Evolutionary conservation across 805 yeast genomes (phyloP).

Genomic region (Metschnikowia kunwiensis): DNA sequence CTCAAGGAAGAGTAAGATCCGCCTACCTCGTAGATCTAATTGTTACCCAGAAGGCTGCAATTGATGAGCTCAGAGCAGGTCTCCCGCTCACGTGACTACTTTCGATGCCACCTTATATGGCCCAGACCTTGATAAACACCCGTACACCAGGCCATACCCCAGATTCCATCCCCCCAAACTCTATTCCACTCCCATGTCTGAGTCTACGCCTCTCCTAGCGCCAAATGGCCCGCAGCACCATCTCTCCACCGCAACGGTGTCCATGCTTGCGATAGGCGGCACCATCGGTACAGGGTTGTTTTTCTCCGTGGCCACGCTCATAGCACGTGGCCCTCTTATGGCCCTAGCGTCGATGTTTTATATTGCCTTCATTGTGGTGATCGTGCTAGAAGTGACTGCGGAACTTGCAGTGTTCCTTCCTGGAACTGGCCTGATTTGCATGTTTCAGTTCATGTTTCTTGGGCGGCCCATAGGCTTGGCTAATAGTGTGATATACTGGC

Average conservation of each 20-base stretch:
- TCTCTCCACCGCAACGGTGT: constrained; percentile 12
- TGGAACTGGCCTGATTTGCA: constrained; percentile 21
- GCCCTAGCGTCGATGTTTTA: constrained; percentile 20
- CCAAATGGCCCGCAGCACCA: too few relatives aligned
- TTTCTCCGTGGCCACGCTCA: constrained; percentile 16
- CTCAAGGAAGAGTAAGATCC: too few relatives aligned
- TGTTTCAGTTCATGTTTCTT: constrained; percentile 20
- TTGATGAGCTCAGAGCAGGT: too few relatives aligned
- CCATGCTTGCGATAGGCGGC: constrained; percentile 25
- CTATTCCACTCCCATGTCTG: too few relatives aligned
- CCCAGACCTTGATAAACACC: too few relatives aligned
- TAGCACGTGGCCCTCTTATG: constrained; percentile 20
- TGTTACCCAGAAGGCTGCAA: too few relatives aligned
- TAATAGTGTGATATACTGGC: constrained; percentile 24
- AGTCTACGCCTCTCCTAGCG: too few relatives aligned
- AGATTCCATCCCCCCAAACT: too few relatives aligned
- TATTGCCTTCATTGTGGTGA: constrained; percentile 20
- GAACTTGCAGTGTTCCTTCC: constrained; percentile 22
- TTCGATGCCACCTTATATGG: too few relatives aligned
- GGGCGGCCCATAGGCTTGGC: constrained; percentile 19
- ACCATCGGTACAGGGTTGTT: constrained; percentile 26
- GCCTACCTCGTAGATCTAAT: too few relatives aligned
- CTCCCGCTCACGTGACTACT: too few relatives aligned
- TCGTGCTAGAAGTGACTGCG: constrained; percentile 20
- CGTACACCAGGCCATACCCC: too few relatives aligned